Base-by-base conservation (phyloP, 306 rosid genomes). In the Malus sylvestris region DNA sequence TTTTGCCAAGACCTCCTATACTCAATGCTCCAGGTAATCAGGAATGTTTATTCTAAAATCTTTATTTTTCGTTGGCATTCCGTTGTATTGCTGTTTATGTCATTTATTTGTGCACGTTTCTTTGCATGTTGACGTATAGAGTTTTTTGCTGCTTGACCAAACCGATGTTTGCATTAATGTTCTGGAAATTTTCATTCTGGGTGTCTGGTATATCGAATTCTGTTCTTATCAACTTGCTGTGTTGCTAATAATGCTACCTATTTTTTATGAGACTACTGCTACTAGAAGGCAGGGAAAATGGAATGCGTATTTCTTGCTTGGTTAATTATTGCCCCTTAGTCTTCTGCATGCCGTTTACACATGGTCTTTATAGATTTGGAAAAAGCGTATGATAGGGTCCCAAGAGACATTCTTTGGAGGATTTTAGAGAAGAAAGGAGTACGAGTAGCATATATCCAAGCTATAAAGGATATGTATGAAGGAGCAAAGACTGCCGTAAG, bases 1-100 rank as follows among this genome's bases (percentile, higher is more conserved):
- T 89, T 83, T 86, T 94, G 82, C 96, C 96, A 40, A 85, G 98
- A 85, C 98, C 98, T 10, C 97, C 98, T 12, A 4, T 69, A 15
- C 88, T 90, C 58, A 90, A 91, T 74, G 84, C 87, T 55, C 97
- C 93, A 73, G 97, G 98, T 94, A 80, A 83, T 71, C 40, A 16
- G 35, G 58, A 71, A 9, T 62, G 35, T 55, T 18, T 23, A 7
- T 2, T 29, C 52, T 59, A 25, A 23, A 49, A 22, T 44, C 40
- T 30, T 59, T 32, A 4, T 11, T 51, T 63, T 22, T 22, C 13
- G 1, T 33, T 35, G 38, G 46, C 33, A 25, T 65, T 65, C 42
- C 25, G 12, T 30, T 2, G 57, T 68, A 16, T 12, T 12, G 35
- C 13, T 4, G 18, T 15, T 69, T 32, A 30, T 29, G 23, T 67